Evolutionary conservation across 495 filamentous ascomycete species (phyloP), one percentile per base, ranked within the genome.

Genomic region (Penicillium crystallinum): DNA sequence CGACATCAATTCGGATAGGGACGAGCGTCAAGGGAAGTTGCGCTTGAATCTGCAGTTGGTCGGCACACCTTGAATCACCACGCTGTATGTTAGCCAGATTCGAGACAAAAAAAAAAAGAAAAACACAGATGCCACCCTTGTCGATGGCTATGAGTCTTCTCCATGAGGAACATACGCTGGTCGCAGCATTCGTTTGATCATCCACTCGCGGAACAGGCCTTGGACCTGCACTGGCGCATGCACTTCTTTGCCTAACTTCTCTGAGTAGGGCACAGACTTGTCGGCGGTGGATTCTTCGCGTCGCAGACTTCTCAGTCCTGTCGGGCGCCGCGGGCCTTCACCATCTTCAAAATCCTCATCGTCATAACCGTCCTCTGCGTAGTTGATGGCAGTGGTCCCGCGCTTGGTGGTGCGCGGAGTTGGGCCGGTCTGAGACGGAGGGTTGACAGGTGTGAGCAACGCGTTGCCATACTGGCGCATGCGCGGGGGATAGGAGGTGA

Each of bases 381-480:
- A 99, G 68, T 96, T 97, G 63, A 97, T 91, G 38, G 90, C 89
- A 34, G 89, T 90, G 2, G 93, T 97, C 33, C 93, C 95, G 65
- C 93, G 88, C 72, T 99, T 99, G 17, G 93, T 97, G 17, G 90
- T 96, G 61, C 92, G 83, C 52, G 88, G 78, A 17, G 82, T 75
- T 8, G 89, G 87, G 22, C 81, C 85, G 18, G 75, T 75, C 54
- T 85, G 77, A 53, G 76, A 73, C 21, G 83, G 81, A 55, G 85
- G 88, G 47, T 92, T 81, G 51, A 96, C 83, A 27, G 93, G 92
- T 10, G 90, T 88, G 48, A 97, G 81, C 52, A 99, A 82, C 54
- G 93, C 88, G 73, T 97, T 97, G 56, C 85, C 87, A 75, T 91
- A 99, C 47, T 86, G 84, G 68, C 91, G 87, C 63, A 99, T 72